phyloP scores from a whole-genome alignment of 2,329 filamentous ascomycete genomes.

The Sporothrix brunneoviolacea region DNA sequence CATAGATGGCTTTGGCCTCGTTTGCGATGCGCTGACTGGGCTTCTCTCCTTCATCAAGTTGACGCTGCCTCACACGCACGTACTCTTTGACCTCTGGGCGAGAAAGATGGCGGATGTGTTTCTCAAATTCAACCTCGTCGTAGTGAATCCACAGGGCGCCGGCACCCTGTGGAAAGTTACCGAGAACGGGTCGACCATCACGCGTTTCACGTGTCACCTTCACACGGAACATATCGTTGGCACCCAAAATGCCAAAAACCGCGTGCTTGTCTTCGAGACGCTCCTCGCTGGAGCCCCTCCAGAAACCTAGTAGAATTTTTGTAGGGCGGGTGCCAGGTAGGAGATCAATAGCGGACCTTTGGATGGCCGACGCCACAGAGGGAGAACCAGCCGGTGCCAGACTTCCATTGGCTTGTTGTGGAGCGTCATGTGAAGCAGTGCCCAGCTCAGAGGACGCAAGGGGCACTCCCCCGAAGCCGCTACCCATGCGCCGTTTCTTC shows the following conservation, averaged over 20 bases:
- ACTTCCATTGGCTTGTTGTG: background rate
- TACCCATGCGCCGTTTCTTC: slow-evolving; percentile 40
- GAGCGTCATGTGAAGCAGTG: background rate
- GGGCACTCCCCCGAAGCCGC: slow-evolving; percentile 1
- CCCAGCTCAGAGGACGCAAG: background rate
- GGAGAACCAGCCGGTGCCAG: slow-evolving; percentile 10
- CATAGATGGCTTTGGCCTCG: slow-evolving; percentile 44
- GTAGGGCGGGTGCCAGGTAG: slow-evolving; percentile 50
- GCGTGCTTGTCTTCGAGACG: slow-evolving; percentile 49
- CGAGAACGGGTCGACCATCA: slow-evolving; percentile 50
- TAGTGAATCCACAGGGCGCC: slow-evolving; percentile 58
- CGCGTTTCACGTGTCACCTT: slow-evolving; percentile 55
- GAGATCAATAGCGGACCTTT: slow-evolving; percentile 29
- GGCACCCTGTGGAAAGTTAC: slow-evolving; percentile 54
- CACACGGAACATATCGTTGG: slow-evolving; percentile 59
- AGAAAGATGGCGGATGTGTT: slow-evolving; percentile 44
- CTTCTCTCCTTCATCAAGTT: slow-evolving; percentile 48
- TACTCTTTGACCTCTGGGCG: slow-evolving; percentile 58
- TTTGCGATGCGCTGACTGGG: slow-evolving; percentile 42
- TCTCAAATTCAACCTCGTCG: slow-evolving; percentile 54
- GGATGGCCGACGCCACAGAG: slow-evolving; percentile 17
- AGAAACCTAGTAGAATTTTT: slow-evolving; percentile 52
- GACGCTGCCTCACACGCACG: slow-evolving; percentile 52
- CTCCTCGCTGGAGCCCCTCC: slow-evolving; percentile 46
- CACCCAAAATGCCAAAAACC: slow-evolving; percentile 55